Base-by-base conservation (phyloP, 306 rosid genomes). In the Quercus mongolica region DNA sequence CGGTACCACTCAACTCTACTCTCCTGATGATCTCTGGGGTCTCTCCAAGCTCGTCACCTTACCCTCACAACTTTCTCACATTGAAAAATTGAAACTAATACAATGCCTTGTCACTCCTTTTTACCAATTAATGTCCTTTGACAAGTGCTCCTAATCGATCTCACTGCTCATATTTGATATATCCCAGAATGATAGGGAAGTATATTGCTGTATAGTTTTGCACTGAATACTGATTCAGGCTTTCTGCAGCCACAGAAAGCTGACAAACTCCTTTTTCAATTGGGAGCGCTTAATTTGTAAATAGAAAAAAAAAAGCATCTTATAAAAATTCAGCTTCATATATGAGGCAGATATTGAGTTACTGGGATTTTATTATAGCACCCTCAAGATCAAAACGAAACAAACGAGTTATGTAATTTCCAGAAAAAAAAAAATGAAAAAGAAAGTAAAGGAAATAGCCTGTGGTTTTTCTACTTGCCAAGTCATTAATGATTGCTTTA, bases 121-220 rank as follows among this genome's bases (percentile, higher is more conserved):
- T 63, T 65, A 61, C 30, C 44, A 71, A 80, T 49, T 56, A 54
- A 73, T 54, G 71, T 61, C 61, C 78, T 68, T 23, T 17, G 59
- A 18, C 61, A 74, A 63, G 44, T 69, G 17, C 44, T 74, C 49
- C 81, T 63, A 11, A 33, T 82, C 14, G 54, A 54, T 38, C 25
- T 52, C 75, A 72, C 31, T 54, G 33, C 74, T 26, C 3, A 49
- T 78, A 21, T 68, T 71, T 68, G 56, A 73, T 72, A 65, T 56
- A 59, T 69, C 76, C 76, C 46, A 11, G n/a, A 21, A 14, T 71
- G 62, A 23, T 33, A 26, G 69, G 35, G 20, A 15, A 15, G 28
- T 63, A 12, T 63, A 63, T 1, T 63, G 20, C 69, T 28, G 6
- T 63, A 31, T 12, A 26, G 4, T 63, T 14, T 14, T 63, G 20